Base-by-base conservation (phyloP, 352 stramenopile genomes). In the Phytophthora hibernalis region DNA sequence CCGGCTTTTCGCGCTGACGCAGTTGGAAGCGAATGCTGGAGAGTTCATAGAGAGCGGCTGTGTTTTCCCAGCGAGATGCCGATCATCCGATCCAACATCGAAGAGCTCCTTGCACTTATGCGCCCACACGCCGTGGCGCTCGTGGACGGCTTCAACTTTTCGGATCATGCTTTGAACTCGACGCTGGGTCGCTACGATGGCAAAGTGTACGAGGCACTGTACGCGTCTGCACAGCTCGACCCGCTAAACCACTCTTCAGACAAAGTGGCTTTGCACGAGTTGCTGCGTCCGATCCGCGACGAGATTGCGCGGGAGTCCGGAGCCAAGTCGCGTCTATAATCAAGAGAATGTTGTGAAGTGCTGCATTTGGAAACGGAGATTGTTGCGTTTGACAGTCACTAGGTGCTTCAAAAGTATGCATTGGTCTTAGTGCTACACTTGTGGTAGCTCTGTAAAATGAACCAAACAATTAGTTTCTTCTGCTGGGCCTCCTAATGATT, bases 111-210 rank as follows among this genome's bases (percentile, higher is more conserved):
- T 13, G 47, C 44, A 16, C 73, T 77, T 22, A 72, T 93, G 42
- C 84, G 85, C 9, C 70, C 75, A 7, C 79, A 95, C 48, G 87
- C 84, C n/a, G 84, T 95, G 38, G 73, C 73, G 50, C 80, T 93
- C 22, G 82, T 87, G 26, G 85, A 95, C 38, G 82, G 80, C 16
- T 95, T 92, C 70, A 89, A 93, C 67, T 92, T 93, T 63, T 89
- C 82, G 11, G 87, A 93, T 65, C 71, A 85, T 54, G 26, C 58
- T 44, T 59, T 95, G 38, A 93, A 93, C 79, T 90, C 85, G 69
- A 80, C 80, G 26, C 68, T 95, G 30, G 87, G 87, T 22, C 80
- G 84, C 54, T 88, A 82, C 48, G 82, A 94, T 53, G 87, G 85
- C 18, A 79, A 89, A 12, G 76, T 92, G 43, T 94, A 96, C 74